Conservation (phyloP, 768 basidiomycete species). For the Galerina marginata region DNA sequence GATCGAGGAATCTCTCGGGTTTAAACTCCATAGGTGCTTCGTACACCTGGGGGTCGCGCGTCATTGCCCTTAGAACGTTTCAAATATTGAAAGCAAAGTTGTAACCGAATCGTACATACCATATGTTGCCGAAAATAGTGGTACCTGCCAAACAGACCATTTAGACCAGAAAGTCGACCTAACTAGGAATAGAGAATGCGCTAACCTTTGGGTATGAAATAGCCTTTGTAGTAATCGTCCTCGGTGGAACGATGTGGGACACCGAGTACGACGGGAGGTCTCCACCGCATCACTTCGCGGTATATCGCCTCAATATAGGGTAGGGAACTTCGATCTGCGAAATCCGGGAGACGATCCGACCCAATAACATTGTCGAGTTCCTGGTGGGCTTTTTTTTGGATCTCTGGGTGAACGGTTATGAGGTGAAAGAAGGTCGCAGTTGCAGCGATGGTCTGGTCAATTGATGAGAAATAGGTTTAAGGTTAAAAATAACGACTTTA, state of each 20-base stretch:
- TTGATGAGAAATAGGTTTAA: background rate
- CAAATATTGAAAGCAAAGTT: too few relatives aligned
- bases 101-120: slow-evolving; percentile 6
- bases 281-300: slow-evolving; percentile 14
- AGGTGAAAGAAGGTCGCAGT: slow-evolving; percentile 31
- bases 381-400: slow-evolving; percentile 36
- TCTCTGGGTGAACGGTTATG: slow-evolving; percentile 33
- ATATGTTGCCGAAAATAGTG: slow-evolving; percentile 11
- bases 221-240: slow-evolving; percentile 48
- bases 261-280: slow-evolving; percentile 19
- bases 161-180: background rate
- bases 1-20: slow-evolving; percentile 14
- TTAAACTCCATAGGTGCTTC: slow-evolving; percentile 2
- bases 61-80: slow-evolving; percentile 10
- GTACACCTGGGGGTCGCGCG: slow-evolving; percentile 8
- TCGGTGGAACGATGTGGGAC: slow-evolving; percentile 36
- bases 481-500: background rate
- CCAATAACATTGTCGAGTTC: slow-evolving; percentile 41
- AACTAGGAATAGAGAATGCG: background rate
- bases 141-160: background rate
- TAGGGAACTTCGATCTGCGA: slow-evolving; percentile 28
- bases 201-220: slow-evolving; percentile 47
- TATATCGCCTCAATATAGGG: slow-evolving; percentile 30
- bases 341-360: slow-evolving; percentile 29
- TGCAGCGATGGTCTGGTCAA: slow-evolving; percentile 12